Evolutionary conservation across 441 rosid species (phyloP).

Genomic region (Gossypium lobatum): DNA sequence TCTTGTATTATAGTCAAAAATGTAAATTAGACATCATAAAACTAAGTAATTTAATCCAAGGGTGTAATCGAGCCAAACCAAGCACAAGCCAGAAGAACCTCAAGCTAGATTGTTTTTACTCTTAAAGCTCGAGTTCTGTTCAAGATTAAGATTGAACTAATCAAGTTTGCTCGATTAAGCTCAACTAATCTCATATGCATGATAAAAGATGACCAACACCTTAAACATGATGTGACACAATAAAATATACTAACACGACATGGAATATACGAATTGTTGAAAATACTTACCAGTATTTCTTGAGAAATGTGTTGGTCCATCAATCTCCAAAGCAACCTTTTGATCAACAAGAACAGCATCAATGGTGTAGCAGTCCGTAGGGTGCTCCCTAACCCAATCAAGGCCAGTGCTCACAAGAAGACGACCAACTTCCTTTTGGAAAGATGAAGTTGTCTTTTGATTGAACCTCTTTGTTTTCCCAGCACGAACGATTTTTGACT

Average conservation of each 20-base stretch:
- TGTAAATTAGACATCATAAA: neutral
- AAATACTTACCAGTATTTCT: constrained; percentile 66
- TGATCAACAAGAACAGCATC: constrained; percentile 81
- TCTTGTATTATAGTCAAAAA: neutral
- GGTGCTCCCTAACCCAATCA: constrained; percentile 75
- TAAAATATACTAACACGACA: neutral
- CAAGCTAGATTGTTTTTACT: too few species aligned
- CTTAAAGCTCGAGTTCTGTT: neutral
- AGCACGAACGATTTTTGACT: constrained; percentile 56
- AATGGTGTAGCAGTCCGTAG: constrained; percentile 63
- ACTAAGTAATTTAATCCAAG: neutral
- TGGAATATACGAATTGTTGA: neutral
- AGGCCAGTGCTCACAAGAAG: constrained; percentile 86
- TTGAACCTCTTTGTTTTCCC: constrained; percentile 83
- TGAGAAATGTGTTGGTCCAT: constrained; percentile 93
- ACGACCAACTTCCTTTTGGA: constrained; percentile 81
- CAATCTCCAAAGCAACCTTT: constrained; percentile 85
- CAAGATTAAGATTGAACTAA: neutral
- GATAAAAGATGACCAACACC: too few species aligned
- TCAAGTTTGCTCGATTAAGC: neutral
- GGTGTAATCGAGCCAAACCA: neutral
- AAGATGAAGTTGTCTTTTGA: constrained; percentile 73
- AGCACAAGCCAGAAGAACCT: too few species aligned
- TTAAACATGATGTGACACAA: too few species aligned
- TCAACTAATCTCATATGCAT: neutral